Evolutionary conservation across 2,329 filamentous ascomycete species (phyloP).

Genomic region (Pseudogymnoascus sp.): DNA sequence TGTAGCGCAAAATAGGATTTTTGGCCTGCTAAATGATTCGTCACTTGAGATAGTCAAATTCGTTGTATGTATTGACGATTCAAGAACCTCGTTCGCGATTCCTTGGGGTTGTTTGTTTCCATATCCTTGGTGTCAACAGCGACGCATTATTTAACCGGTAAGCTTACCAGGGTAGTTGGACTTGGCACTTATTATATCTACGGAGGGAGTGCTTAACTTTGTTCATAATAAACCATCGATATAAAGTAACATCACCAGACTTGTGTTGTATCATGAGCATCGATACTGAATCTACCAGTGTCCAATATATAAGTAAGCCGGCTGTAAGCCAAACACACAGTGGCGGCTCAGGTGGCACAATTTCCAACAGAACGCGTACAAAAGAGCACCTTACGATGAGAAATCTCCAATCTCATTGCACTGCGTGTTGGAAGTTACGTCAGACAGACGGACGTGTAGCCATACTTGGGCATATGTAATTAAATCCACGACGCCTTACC

Average conservation of each 20-base stretch:
- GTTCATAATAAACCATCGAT: not conserved
- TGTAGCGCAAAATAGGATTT: not conserved
- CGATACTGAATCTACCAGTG: too few species aligned
- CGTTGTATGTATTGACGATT: not conserved
- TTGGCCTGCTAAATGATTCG: not conserved
- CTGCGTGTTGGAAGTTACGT: not conserved
- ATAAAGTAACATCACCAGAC: not conserved
- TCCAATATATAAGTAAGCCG: not conserved
- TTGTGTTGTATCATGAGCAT: not conserved
- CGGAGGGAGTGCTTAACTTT: not conserved
- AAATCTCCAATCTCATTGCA: not conserved
- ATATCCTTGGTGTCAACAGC: not conserved
- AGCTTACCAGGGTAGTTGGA: not conserved
- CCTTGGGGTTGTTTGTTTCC: too few species aligned
- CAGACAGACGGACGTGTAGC: not conserved
- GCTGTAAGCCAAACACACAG: not conserved
- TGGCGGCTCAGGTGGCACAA: not conserved
- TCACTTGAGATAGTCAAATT: not conserved
- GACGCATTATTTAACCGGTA: not conserved
- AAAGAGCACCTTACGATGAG: not conserved
- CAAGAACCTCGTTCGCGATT: not conserved
- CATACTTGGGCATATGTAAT: not conserved
- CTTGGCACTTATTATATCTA: not conserved
- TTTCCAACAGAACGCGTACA: not conserved
- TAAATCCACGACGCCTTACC: not conserved